These are phyloP conservation scores for Magnaporthiopsis poae DNA, from an alignment of 2,329 filamentous ascomycete species.

Conservation along the genomic window DNA sequence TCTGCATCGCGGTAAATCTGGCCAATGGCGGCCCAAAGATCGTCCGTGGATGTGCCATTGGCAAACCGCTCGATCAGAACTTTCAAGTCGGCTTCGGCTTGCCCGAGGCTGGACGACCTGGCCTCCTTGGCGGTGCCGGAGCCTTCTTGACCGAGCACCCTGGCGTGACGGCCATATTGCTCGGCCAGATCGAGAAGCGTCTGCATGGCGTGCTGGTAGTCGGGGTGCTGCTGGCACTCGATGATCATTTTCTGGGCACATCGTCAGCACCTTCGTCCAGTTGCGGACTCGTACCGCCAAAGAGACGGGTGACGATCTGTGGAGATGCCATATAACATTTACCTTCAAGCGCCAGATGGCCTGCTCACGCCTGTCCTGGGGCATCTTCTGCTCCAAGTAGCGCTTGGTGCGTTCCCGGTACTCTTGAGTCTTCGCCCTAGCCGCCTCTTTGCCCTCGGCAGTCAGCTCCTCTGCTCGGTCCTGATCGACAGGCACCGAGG, in stretches of 20 bases:
- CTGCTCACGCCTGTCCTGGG: conserved; percentile 85
- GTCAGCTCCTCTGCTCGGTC: conserved; percentile 44
- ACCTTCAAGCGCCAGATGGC: conserved; percentile 74
- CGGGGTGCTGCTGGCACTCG: conserved; percentile 88
- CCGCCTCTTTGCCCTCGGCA: conserved; percentile 46
- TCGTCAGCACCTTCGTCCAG: conserved; percentile 13
- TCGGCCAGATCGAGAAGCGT: conserved; percentile 78
- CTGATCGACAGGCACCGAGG: conserved; percentile 34
- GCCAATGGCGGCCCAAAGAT: conserved; percentile 75
- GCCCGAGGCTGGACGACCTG: conserved; percentile 50
- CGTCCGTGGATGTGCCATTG: conserved; percentile 81
- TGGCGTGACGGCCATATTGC: conserved; percentile 69
- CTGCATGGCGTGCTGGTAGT: conserved; percentile 86
- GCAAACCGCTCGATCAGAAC: conserved; percentile 89
- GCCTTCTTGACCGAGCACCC: conserved; percentile 52
- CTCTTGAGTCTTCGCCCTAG: conserved; percentile 29
- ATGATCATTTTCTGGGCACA: conserved; percentile 78
- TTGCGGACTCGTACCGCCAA: background rate
- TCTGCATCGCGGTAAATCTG: conserved; percentile 82
- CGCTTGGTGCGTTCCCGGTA: conserved; percentile 44
- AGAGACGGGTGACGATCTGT: background rate
- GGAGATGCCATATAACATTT: conserved; percentile 7
- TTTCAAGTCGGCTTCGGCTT: conserved; percentile 72
- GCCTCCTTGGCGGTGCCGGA: conserved; percentile 63
- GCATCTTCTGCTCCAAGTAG: conserved; percentile 79